Evolutionary conservation across 352 stramenopile species (phyloP), one percentile per base, ranked within the genome.

Genomic region (Elongisporangium anandrum): DNA sequence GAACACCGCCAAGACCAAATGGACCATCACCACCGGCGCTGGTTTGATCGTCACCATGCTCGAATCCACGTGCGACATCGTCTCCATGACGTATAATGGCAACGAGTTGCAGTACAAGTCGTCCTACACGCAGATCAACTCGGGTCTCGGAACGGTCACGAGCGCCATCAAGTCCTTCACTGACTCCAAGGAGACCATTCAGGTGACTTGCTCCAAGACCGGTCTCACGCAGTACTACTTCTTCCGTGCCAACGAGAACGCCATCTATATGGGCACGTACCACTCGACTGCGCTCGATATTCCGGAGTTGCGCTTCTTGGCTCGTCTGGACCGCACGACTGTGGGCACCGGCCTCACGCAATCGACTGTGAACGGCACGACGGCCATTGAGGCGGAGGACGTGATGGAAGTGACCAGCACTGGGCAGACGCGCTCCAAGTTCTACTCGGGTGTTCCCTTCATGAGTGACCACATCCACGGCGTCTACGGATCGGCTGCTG

Each of bases 181-280:
- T 20, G 74, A 80, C 41, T 54, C 59, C 19, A 67, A 72, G 50
- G 71, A 81, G 63, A 79, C 70, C 6, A 74, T 85, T 49, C 68
- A 73, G 23, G 53, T 85, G 21, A 70, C 64, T 49, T 85, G 75
- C 59, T 65, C 61, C 8, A 70, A 54, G 9, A 47, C 39, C 0
- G 73, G 75, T 1, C 47, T 85, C 23, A 73, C 73, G 26, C 66
- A 73, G 49, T 73, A 73, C 55, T 73, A 69, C 21, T 66, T 73
- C 47, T 65, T 73, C 52, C 73, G 75, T 19, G 17, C 73, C 1
- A 71, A 77, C 45, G 75, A 85, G 59, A 85, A 79, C 38, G 59
- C 61, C 24, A 57, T 85, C 41, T 85, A 85, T 65, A 82, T 85
- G 73, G 75, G 72, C 23, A 85, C 72, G 9, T 72, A 82, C 70